These are phyloP conservation scores for Neonectria ditissima DNA, from an alignment of 2,329 filamentous ascomycete genomes.

Conservation along the genomic window DNA sequence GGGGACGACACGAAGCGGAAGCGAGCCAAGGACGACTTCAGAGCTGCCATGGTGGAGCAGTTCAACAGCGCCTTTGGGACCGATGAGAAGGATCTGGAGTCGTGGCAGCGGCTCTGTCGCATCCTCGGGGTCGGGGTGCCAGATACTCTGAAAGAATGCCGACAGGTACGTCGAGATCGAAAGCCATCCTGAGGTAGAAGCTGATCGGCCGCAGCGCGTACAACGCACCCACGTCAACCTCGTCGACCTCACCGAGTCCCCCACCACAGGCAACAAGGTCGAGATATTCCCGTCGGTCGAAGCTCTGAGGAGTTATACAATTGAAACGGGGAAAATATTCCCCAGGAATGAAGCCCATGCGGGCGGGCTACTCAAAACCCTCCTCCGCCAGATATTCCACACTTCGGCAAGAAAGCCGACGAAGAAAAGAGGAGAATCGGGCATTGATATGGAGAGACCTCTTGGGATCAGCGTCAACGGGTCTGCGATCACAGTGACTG, in stretches of 20 bases:
- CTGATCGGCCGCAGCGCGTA: constrained; percentile 14
- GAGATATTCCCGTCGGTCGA: constrained; percentile 16
- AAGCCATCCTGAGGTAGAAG: background rate
- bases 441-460: background rate
- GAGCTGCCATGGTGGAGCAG: constrained; percentile 18
- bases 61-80: constrained; percentile 27
- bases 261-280: constrained; percentile 4
- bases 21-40: constrained; percentile 9
- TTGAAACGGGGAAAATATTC: constrained; percentile 8
- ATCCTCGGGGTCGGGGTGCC: constrained; percentile 21
- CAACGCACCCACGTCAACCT: constrained; percentile 28
- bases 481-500: background rate
- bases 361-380: constrained; percentile 22
- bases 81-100: constrained; percentile 10
- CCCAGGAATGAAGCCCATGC: constrained; percentile 17
- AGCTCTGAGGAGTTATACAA: constrained; percentile 19
- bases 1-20: background rate
- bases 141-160: constrained; percentile 18
- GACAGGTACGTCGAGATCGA: constrained; percentile 9
- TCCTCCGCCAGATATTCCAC: constrained; percentile 28
- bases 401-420: background rate
- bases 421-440: background rate
- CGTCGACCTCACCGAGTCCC: constrained; percentile 24
- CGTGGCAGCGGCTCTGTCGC: constrained; percentile 29
- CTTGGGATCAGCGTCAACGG: background rate